Percentiles rank a stretch among this genome's conserved stretches.
Evolutionary conservation across 164 flowering plant genomes (phyloP).

Genomic region (Liriodendron chinense): DNA sequence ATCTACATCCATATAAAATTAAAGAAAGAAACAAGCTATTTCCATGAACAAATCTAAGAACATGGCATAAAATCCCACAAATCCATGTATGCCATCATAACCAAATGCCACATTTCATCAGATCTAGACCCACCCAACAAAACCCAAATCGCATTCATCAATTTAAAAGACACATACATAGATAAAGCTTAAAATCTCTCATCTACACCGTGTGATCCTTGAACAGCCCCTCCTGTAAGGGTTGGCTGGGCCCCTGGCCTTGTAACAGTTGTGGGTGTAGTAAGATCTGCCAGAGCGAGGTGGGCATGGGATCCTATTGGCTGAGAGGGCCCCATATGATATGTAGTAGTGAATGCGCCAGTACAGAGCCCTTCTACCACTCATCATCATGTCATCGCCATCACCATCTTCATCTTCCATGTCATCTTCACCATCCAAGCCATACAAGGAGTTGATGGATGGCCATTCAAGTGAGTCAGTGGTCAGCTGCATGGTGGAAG

Average conservation of each 20-base stretch:
- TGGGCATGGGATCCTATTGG: slow-evolving; percentile 76
- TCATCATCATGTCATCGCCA: slow-evolving; percentile 9
- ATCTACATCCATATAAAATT: not conserved
- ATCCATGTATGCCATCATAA: not conserved
- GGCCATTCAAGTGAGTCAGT: slow-evolving; percentile 36
- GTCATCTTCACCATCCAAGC: slow-evolving; percentile 6
- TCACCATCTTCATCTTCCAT: not conserved
- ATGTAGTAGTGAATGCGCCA: slow-evolving; percentile 60
- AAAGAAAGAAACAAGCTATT: not conserved
- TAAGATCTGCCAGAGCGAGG: slow-evolving; percentile 84
- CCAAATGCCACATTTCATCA: not conserved
- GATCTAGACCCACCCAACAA: not conserved
- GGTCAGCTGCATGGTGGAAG: slow-evolving; percentile 20
- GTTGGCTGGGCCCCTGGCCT: slow-evolving; percentile 46
- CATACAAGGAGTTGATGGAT: slow-evolving; percentile 13
- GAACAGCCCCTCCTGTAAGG: slow-evolving; percentile 80
- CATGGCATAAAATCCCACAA: not conserved
- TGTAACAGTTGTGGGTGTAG: slow-evolving; percentile 72
- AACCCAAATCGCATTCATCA: not conserved
- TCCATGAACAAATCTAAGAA: not conserved
- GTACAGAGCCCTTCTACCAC: slow-evolving; percentile 48
- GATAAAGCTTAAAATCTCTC: slow-evolving; percentile 8
- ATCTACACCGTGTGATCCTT: slow-evolving; percentile 60
- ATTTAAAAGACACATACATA: not conserved
- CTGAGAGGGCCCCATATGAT: slow-evolving; percentile 74